These are phyloP conservation scores for Rhypophila decipiens DNA, from an alignment of 495 filamentous ascomycete species.

Conservation along the genomic window DNA sequence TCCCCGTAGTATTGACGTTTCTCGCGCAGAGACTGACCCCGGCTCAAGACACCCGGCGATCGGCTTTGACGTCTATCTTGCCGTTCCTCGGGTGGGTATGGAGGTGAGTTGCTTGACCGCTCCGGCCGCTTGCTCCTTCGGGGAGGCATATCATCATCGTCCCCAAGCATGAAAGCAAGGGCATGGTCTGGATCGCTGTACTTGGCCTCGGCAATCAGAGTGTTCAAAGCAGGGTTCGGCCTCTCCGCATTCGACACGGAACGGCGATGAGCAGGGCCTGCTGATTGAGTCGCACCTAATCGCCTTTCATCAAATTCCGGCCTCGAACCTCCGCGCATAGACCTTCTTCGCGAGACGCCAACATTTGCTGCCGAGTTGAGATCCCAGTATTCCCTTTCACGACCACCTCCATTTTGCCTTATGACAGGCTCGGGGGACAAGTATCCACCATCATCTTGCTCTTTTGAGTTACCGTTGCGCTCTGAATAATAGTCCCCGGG, in stretches of 20 bases:
- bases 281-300: conserved; percentile 5
- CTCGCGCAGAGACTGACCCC: conserved; percentile 15
- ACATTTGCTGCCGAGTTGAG: conserved; percentile 6
- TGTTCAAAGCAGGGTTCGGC: conserved; percentile 7
- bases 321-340: conserved; percentile 10
- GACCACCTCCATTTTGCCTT: conserved; percentile 27
- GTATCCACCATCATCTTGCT: conserved; percentile 23
- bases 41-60: conserved; percentile 11
- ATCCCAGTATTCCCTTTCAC: conserved; percentile 36
- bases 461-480: conserved; percentile 8
- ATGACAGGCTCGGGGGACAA: conserved; percentile 27
- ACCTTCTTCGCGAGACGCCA: conserved; percentile 8
- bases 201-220: conserved; percentile 1
- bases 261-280: conserved; percentile 9
- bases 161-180: conserved; percentile 24
- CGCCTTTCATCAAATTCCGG: conserved; percentile 13
- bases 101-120: conserved; percentile 17
- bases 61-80: conserved; percentile 15
- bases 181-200: conserved; percentile 13
- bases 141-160: conserved; percentile 10
- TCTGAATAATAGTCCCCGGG: not conserved
- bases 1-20: conserved; percentile 18
- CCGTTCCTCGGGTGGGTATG: conserved; percentile 15
- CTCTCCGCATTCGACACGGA: conserved; percentile 12
- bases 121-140: not conserved